phyloP scores from a whole-genome alignment of 2,329 filamentous ascomycete genomes.

The Fusarium penzigii region DNA sequence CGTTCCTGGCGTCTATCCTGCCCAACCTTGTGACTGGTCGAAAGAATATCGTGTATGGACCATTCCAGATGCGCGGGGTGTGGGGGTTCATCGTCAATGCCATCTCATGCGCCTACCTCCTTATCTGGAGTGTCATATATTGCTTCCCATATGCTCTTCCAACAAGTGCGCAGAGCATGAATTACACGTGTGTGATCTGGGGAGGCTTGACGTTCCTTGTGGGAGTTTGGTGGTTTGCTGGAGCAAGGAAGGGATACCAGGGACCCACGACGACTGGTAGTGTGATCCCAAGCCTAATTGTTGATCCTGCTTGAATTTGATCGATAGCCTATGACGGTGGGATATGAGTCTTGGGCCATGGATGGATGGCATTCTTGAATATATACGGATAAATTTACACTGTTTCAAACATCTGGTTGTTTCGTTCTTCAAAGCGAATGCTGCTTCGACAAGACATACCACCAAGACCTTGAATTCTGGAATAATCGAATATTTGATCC shows the following conservation, averaged over 20 bases:
- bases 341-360: neutral
- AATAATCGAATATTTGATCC: too few species aligned
- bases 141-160: conserved; percentile 57
- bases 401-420: too few species aligned
- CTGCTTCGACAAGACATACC: too few species aligned
- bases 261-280: conserved; percentile 24
- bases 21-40: conserved; percentile 51
- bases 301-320: conserved; percentile 17
- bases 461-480: too few species aligned
- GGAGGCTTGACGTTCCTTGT: conserved; percentile 43
- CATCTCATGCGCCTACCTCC: conserved; percentile 57
- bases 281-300: conserved; percentile 19
- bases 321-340: neutral
- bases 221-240: conserved; percentile 43
- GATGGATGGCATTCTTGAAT: too few species aligned
- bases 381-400: too few species aligned
- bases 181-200: conserved; percentile 49
- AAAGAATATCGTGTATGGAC: conserved; percentile 48
- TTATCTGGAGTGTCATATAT: conserved; percentile 63
- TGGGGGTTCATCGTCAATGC: conserved; percentile 53
- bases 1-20: conserved; percentile 64
- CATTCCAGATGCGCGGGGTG: conserved; percentile 54
- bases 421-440: too few species aligned
- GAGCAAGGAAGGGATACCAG: conserved; percentile 28
- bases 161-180: conserved; percentile 50